A percentile compares a stretch with the other conserved stretches of the same genome.
phyloP scores from a whole-genome alignment of 2,329 filamentous ascomycete species.

The Fusarium haematococcum region DNA sequence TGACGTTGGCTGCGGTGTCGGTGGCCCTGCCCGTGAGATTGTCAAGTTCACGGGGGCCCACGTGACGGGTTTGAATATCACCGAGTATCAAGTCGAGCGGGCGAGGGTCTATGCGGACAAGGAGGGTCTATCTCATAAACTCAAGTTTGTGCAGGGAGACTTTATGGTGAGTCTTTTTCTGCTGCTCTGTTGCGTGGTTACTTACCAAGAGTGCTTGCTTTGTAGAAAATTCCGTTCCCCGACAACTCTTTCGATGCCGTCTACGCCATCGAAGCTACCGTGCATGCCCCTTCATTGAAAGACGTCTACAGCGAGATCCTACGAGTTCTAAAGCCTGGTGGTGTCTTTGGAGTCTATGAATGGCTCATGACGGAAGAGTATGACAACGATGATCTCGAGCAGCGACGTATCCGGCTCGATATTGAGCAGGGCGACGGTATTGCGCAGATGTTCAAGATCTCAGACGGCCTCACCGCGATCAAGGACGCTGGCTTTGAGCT shows the following conservation, averaged over 20 bases:
- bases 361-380: conserved; percentile 98
- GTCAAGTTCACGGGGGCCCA: conserved; percentile 91
- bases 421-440: conserved; percentile 96
- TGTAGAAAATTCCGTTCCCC: conserved; percentile 87
- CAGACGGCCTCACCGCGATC: conserved; percentile 82
- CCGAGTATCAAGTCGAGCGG: conserved; percentile 95
- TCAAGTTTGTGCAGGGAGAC: conserved; percentile 89
- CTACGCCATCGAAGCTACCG: conserved; percentile 94
- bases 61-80: conserved; percentile 93
- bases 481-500: conserved; percentile 86
- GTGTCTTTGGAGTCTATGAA: conserved; percentile 93
- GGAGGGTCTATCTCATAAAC: conserved; percentile 80
- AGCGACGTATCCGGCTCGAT: conserved; percentile 86
- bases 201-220: background rate
- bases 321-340: conserved; percentile 93
- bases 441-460: conserved; percentile 90
- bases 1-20: conserved; percentile 96
- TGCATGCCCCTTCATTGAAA: conserved; percentile 87
- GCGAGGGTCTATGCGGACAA: conserved; percentile 83
- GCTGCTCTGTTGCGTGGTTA: background rate
- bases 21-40: conserved; percentile 93
- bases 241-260: conserved; percentile 91
- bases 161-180: conserved; percentile 75
- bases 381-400: conserved; percentile 84
- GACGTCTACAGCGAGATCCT: conserved; percentile 93